Percentiles rank a stretch among this genome's conserved stretches.
Evolutionary conservation across 208 protist species (phyloP).

Genomic region (Wallacemonas sp.): DNA sequence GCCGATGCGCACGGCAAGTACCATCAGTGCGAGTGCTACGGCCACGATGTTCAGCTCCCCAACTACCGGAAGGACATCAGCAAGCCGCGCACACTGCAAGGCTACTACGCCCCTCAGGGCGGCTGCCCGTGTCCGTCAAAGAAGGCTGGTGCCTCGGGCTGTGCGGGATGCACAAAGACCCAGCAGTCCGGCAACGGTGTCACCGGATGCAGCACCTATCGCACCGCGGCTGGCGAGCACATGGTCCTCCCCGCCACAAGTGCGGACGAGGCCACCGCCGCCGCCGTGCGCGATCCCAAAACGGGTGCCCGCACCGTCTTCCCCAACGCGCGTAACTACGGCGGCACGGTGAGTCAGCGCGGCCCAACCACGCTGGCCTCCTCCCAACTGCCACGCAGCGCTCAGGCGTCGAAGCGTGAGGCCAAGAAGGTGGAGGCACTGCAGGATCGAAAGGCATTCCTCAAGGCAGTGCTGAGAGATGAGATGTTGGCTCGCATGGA

Average conservation of each 20-base stretch:
- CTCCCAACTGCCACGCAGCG: constrained; percentile 24
- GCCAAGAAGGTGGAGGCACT: constrained; percentile 32
- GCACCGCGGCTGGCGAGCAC: constrained; percentile 38
- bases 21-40: constrained; percentile 68
- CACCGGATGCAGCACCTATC: constrained; percentile 29
- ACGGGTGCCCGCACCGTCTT: constrained; percentile 40
- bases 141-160: constrained; percentile 15
- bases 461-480: constrained; percentile 67
- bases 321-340: constrained; percentile 73
- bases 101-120: constrained; percentile 53
- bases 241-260: constrained; percentile 22
- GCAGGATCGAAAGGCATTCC: constrained; percentile 77
- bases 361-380: constrained; percentile 32
- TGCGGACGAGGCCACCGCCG: constrained; percentile 9
- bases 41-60: constrained; percentile 46
- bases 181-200: constrained; percentile 17
- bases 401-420: constrained; percentile 7
- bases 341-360: constrained; percentile 50
- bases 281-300: constrained; percentile 31
- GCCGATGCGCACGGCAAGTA: constrained; percentile 28
- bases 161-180: constrained; percentile 15
- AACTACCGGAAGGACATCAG: constrained; percentile 67
- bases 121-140: constrained; percentile 58
- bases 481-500: constrained; percentile 66
- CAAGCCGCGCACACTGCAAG: constrained; percentile 63